These are phyloP conservation scores for Penicillium fuscoglaucum DNA, from an alignment of 2,329 filamentous ascomycete species.

Conservation along the genomic window DNA sequence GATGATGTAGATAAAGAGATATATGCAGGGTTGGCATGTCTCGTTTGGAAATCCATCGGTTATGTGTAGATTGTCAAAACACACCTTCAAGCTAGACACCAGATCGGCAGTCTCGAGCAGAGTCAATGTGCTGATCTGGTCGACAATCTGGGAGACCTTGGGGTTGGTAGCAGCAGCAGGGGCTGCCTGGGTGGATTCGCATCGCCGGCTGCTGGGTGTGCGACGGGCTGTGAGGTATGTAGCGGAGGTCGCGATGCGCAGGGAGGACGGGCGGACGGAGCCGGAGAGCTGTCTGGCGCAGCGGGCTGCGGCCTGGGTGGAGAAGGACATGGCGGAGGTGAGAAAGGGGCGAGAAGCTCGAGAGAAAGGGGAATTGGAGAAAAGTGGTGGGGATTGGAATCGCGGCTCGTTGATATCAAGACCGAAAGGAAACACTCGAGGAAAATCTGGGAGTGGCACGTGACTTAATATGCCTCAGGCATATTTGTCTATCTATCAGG, in stretches of 20 bases:
- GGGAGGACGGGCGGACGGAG: constrained; percentile 43
- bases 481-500: neutral
- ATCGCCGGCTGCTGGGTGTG: constrained; percentile 64
- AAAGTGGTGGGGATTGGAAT: constrained; percentile 19
- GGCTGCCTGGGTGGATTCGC: constrained; percentile 77
- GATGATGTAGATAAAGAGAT: neutral
- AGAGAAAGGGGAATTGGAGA: constrained; percentile 5
- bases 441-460: constrained; percentile 39
- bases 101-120: constrained; percentile 96
- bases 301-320: constrained; percentile 43
- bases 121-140: constrained; percentile 98
- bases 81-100: constrained; percentile 90
- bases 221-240: constrained; percentile 42
- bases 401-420: constrained; percentile 25
- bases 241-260: constrained; percentile 41
- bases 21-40: neutral
- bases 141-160: constrained; percentile 92
- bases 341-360: neutral
- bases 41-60: neutral
- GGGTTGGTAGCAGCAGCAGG: constrained; percentile 65
- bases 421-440: constrained; percentile 35
- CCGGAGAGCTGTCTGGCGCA: constrained; percentile 44
- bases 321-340: constrained; percentile 40
- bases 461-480: constrained; percentile 18
- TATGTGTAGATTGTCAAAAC: constrained; percentile 17